Conservation (phyloP, 75 land plant species). For the Cupressus sempervirens region DNA sequence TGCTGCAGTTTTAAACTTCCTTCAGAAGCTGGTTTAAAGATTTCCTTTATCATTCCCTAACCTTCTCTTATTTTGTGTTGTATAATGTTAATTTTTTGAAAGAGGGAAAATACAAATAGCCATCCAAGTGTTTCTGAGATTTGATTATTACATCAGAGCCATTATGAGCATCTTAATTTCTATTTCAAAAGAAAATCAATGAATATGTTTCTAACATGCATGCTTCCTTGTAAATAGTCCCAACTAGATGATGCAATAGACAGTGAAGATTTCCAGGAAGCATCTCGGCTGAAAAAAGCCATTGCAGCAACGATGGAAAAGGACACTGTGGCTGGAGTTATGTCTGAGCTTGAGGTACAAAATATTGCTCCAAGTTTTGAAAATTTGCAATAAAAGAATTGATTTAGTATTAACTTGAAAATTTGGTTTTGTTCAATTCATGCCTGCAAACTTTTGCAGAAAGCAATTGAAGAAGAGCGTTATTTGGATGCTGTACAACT, state of each 20-base stretch:
- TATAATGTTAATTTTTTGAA: background rate
- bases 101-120: background rate
- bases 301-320: slow-evolving; percentile 51
- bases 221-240: slow-evolving; percentile 34
- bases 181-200: background rate
- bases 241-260: slow-evolving; percentile 83
- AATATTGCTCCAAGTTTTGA: background rate
- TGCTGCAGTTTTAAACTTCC: background rate
- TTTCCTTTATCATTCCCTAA: background rate
- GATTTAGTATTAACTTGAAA: background rate
- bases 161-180: background rate
- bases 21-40: background rate
- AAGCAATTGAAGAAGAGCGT: slow-evolving; percentile 48
- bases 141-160: slow-evolving; percentile 12
- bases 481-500: slow-evolving; percentile 51
- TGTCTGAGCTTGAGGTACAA: slow-evolving; percentile 66
- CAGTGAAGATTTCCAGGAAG: slow-evolving; percentile 79
- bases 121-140: background rate
- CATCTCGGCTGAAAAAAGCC: slow-evolving; percentile 67
- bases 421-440: background rate
- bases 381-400: background rate
- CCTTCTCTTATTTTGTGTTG: background rate
- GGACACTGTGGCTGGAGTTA: slow-evolving; percentile 73
- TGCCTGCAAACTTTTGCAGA: slow-evolving; percentile 26
- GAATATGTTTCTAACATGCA: background rate